Conservation (phyloP, 768 basidiomycete genomes). For the Tulasnella sp. region DNA sequence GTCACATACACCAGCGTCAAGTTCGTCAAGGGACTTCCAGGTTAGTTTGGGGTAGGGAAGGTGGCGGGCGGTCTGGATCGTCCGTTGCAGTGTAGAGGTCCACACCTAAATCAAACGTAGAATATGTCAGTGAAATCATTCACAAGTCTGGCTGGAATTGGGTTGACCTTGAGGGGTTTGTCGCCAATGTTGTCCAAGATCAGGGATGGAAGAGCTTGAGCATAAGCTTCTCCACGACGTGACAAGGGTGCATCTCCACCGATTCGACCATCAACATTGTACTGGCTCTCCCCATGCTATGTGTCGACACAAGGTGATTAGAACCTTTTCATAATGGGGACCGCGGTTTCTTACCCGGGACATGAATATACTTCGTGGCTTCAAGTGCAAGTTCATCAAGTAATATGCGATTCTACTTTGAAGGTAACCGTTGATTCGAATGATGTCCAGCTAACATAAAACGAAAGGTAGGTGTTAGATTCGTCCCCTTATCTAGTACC, state of each 20-base stretch:
- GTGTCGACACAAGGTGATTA: not conserved
- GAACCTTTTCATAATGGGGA: not conserved
- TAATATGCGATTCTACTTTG: constrained; percentile 97
- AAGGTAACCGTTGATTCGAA: constrained; percentile 82
- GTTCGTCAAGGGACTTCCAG: constrained; percentile 97
- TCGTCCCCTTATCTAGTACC: not conserved
- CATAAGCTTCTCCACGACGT: constrained; percentile 72
- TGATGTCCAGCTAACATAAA: not conserved
- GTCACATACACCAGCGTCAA: constrained; percentile 98
- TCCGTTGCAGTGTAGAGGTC: constrained; percentile 95
- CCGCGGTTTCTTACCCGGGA: constrained; percentile 57
- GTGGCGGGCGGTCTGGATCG: constrained; percentile 76
- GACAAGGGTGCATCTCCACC: constrained; percentile 94
- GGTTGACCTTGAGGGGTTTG: constrained; percentile 65
- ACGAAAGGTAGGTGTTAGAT: not conserved
- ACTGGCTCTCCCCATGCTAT: constrained; percentile 97
- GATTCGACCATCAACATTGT: constrained; percentile 91
- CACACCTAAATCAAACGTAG: constrained; percentile 51
- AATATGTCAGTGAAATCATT: not conserved
- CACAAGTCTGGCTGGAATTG: not conserved
- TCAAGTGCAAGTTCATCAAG: constrained; percentile 95
- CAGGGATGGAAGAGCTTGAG: constrained; percentile 71
- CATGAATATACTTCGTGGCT: constrained; percentile 92
- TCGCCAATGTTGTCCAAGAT: constrained; percentile 87
- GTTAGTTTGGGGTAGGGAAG: constrained; percentile 86